Evolutionary conservation across 345 rosid genomes (phyloP), one percentile per base, ranked within the genome.

Genomic region (Eucalyptus marginata): DNA sequence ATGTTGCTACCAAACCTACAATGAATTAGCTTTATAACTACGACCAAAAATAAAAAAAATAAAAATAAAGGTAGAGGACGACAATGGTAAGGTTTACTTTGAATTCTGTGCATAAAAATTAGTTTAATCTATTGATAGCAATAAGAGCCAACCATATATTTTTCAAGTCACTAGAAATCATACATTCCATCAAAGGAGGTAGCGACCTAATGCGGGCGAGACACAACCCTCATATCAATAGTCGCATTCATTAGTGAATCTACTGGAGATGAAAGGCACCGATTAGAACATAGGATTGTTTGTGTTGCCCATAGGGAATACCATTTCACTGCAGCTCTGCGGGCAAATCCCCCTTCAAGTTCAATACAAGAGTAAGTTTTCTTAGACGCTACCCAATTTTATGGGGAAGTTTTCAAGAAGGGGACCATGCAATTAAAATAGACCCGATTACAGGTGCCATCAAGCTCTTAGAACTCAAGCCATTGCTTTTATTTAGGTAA

Each of bases 291-390:
- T 93, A n/a, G 94, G 91, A 0, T 81, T 81, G 17, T 93, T 92
- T 16, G 88, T 90, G 4, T 22, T 40, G 16, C 91, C 95, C 16
- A 92, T 87, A 1, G 95, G 95, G 7, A 92, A 90, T 88, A 92
- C 95, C 94, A 94, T 90, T 89, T 94, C 96, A 54, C 95, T 93
- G 43, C 96, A 94, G 59, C 59, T 91, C 96, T 92, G 59, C 2
- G 62, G 33, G 25, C 6, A 54, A 54, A 46, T 43, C n/a, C 13
- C 46, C 24, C 12, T 87, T 43, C 15, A 36, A 80, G 52, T 52
- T 58, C 66, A 25, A 25, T 25, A 25, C n/a, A 58, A 10, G 14
- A 3, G n/a, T 58, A 25, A 58, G n/a, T 24, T 58, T 58, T 5
- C 7, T 58, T 58, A 25, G 13, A 58, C 3, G n/a, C 66, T 58